Conservation (phyloP, 768 basidiomycete genomes). For the Mycena crocata region DNA sequence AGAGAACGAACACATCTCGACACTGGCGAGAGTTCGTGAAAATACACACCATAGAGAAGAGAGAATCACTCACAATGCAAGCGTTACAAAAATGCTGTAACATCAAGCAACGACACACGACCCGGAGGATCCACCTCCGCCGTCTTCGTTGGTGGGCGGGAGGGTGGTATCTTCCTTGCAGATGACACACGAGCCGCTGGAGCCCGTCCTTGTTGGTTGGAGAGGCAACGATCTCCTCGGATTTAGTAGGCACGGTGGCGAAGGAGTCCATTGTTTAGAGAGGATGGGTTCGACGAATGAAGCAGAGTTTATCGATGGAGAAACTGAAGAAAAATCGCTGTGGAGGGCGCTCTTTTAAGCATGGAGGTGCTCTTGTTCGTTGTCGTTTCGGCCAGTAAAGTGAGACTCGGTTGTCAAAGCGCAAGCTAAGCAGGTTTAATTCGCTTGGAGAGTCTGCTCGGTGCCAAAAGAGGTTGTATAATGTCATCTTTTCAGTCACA, state of each 20-base stretch:
- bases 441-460: no score
- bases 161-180: conserved; percentile 2
- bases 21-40: no score
- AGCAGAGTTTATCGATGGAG: neutral
- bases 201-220: neutral
- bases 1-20: no score
- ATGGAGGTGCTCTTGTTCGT: neutral
- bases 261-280: neutral
- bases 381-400: neutral
- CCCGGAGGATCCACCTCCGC: neutral
- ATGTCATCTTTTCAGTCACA: no score
- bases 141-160: neutral
- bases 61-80: neutral
- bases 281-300: neutral
- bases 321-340: neutral
- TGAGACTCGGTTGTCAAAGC: no score
- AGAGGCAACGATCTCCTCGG: neutral
- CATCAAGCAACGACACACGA: neutral
- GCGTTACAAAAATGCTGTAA: neutral
- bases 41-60: no score
- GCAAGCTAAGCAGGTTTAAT: no score
- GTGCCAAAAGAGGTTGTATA: no score
- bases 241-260: neutral
- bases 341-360: neutral
- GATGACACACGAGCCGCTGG: neutral